A percentile compares a stretch with the other conserved stretches of the same genome.
These are phyloP conservation scores for Cerioporus squamosus DNA, from an alignment of 1,284 basidiomycete genomes.

Conservation along the genomic window DNA sequence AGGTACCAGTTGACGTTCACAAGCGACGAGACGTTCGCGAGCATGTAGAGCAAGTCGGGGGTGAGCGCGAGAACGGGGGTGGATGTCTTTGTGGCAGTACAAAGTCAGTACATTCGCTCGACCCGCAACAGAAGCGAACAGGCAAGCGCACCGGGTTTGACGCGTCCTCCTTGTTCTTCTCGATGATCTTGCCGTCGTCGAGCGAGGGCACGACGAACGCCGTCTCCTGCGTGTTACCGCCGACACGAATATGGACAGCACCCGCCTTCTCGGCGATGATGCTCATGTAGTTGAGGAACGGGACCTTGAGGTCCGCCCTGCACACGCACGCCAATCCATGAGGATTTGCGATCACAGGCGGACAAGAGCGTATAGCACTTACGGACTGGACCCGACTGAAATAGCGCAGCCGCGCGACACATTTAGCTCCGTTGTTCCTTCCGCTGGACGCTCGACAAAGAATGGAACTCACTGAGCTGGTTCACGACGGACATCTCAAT, in stretches of 20 bases:
- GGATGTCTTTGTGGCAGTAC: conserved; percentile 28
- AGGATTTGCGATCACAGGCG: neutral
- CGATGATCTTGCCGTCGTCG: conserved; percentile 49
- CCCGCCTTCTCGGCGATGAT: conserved; percentile 63
- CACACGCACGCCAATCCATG: neutral
- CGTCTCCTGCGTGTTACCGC: conserved; percentile 75
- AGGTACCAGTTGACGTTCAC: conserved; percentile 47
- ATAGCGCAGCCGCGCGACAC: neutral
- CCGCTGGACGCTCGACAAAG: neutral
- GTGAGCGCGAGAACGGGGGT: conserved; percentile 50
- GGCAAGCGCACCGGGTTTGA: conserved; percentile 46
- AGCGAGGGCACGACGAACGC: conserved; percentile 52
- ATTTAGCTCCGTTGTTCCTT: neutral
- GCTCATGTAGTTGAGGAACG: conserved; percentile 76
- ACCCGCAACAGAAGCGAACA: neutral
- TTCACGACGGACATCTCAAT: conserved; percentile 75
- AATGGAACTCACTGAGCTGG: conserved; percentile 42
- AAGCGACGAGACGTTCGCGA: conserved; percentile 45
- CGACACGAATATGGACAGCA: conserved; percentile 61
- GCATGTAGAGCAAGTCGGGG: conserved; percentile 45
- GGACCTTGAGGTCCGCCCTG: conserved; percentile 55
- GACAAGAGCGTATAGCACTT: conserved; percentile 24
- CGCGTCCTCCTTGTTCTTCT: conserved; percentile 48
- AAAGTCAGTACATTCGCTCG: neutral
- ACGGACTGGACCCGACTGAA: conserved; percentile 23